Percentiles rank a stretch among this genome's conserved stretches.
phyloP scores from a whole-genome alignment of 208 protist species.

The Balamuthia mandrillaris region DNA sequence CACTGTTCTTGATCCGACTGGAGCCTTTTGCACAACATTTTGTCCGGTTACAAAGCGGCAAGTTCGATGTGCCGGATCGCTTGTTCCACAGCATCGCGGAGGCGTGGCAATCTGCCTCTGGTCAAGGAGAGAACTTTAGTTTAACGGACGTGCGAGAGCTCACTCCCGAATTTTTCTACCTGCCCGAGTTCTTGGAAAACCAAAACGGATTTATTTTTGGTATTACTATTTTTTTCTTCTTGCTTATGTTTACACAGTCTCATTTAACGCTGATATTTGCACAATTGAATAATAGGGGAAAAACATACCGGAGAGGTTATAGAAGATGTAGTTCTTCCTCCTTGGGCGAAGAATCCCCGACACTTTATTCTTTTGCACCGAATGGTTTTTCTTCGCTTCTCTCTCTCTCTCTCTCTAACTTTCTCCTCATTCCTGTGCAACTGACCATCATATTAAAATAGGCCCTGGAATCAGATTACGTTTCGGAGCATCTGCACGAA shows the following conservation, averaged over 20 bases:
- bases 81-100: constrained; percentile 92
- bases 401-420: constrained; percentile 59
- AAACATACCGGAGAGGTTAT: constrained; percentile 80
- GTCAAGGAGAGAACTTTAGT: constrained; percentile 31
- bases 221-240: constrained; percentile 80
- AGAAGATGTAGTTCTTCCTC: constrained; percentile 87
- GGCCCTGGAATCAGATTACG: constrained; percentile 91
- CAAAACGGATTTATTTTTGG: constrained; percentile 62
- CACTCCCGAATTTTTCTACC: constrained; percentile 95
- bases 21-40: constrained; percentile 95
- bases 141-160: constrained; percentile 93
- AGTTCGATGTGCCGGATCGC: constrained; percentile 94
- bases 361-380: constrained; percentile 72
- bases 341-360: constrained; percentile 74
- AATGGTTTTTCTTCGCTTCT: constrained; percentile 69
- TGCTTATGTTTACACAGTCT: constrained; percentile 52
- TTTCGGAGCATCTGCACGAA: constrained; percentile 83
- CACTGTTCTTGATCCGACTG: constrained; percentile 93
- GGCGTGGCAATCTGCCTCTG: constrained; percentile 66
- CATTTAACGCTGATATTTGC: background rate
- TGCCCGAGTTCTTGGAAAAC: constrained; percentile 91
- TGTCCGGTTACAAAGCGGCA: constrained; percentile 72
- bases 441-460: background rate
- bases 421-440: background rate
- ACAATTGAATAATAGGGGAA: background rate